phyloP scores from a whole-genome alignment of 805 yeast species.

The Blastobotrys robertii region DNA sequence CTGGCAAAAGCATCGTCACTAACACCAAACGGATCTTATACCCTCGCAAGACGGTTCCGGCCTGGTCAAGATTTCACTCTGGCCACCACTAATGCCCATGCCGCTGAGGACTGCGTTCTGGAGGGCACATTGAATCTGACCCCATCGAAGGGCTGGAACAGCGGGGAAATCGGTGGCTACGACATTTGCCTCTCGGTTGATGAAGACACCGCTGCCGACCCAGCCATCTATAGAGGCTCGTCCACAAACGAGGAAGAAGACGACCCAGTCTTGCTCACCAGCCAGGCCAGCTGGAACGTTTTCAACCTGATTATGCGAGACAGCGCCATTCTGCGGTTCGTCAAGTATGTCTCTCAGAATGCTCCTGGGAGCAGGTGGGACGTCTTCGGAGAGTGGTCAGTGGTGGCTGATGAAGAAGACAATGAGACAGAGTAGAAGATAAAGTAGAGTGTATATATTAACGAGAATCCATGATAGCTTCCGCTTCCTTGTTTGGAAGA shows the following conservation, averaged over 20 bases:
- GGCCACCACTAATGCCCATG: conserved; percentile 55
- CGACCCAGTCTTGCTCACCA: conserved; percentile 66
- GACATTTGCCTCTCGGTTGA: conserved; percentile 67
- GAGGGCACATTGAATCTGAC: conserved; percentile 81
- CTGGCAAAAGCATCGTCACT: conserved; percentile 52
- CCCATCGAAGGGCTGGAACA: conserved; percentile 74
- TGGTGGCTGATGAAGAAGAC: conserved; percentile 39
- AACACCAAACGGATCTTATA: conserved; percentile 49
- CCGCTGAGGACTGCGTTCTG: conserved; percentile 35
- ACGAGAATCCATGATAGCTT: no score
- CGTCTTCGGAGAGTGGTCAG: conserved; percentile 68
- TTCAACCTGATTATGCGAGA: conserved; percentile 73
- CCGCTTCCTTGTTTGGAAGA: no score
- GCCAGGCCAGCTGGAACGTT: conserved; percentile 78
- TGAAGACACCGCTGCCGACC: conserved; percentile 57
- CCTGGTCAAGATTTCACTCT: conserved; percentile 92
- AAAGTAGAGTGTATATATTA: no score
- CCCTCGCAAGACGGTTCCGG: conserved; percentile 75
- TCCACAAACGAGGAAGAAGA: conserved; percentile 47
- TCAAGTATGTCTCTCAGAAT: conserved; percentile 79
- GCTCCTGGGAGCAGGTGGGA: conserved; percentile 96
- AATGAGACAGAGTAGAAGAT: conserved; percentile 29
- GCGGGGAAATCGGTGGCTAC: conserved; percentile 89
- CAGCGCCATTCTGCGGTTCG: conserved; percentile 76
- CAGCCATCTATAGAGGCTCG: conserved; percentile 60